phyloP scores from a whole-genome alignment of 1,284 basidiomycete genomes.

The Coriolopsis trogii region DNA sequence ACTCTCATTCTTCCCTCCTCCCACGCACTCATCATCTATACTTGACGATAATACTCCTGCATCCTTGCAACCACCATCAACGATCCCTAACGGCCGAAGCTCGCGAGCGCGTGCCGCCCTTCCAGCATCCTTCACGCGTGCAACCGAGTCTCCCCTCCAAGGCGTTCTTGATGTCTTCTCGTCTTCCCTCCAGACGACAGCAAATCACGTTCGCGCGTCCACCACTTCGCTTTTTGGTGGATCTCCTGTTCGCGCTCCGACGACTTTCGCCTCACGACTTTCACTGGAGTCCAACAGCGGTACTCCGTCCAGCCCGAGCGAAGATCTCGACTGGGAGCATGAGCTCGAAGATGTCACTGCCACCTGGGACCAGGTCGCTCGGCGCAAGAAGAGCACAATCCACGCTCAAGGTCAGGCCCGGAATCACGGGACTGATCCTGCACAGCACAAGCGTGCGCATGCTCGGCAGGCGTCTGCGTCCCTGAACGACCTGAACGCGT shows the following conservation, averaged over 20 bases:
- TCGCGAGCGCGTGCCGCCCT: conserved; percentile 5
- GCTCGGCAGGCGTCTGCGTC: conserved; percentile 5
- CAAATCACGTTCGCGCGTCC: conserved; percentile 14
- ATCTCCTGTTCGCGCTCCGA: conserved; percentile 18
- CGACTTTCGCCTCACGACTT: conserved; percentile 26
- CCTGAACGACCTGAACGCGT: conserved; percentile 6
- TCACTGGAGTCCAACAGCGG: conserved; percentile 34
- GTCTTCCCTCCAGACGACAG: conserved; percentile 15
- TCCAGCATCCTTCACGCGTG: conserved; percentile 9
- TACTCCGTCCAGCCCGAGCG: conserved; percentile 33
- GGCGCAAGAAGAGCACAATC: neutral
- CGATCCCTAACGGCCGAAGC: conserved; percentile 5
- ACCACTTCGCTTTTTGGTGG: conserved; percentile 24
- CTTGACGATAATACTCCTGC: neutral
- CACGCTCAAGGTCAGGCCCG: neutral
- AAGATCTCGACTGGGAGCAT: conserved; percentile 34
- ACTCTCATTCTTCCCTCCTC: conserved; percentile 35
- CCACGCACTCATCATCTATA: conserved; percentile 15
- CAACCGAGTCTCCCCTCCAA: conserved; percentile 9
- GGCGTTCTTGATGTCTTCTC: conserved; percentile 20
- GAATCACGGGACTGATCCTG: neutral
- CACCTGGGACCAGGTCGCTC: neutral
- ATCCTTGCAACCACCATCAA: conserved; percentile 3
- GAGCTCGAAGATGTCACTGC: conserved; percentile 33
- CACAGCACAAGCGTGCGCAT: neutral